These are phyloP conservation scores for Jaminaea rosea DNA, from an alignment of 1,284 basidiomycete genomes.

Conservation along the genomic window DNA sequence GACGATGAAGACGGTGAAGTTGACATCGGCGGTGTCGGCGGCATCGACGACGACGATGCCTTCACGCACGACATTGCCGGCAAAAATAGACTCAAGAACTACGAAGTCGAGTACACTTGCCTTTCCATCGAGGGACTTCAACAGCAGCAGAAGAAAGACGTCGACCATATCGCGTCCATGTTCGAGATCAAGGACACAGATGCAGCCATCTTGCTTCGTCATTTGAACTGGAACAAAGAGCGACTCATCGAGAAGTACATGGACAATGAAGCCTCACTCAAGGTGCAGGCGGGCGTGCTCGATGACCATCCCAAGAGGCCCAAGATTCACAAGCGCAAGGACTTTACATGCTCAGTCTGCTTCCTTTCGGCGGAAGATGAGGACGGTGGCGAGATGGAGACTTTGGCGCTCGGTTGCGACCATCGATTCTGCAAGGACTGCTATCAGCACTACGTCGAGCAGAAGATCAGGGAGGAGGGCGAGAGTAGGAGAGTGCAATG, in stretches of 20 bases:
- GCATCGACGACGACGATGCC: too few species aligned
- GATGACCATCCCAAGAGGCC: constrained; percentile 26
- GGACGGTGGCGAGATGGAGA: constrained; percentile 23
- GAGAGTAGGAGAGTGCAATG: constrained; percentile 74
- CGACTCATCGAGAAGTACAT: constrained; percentile 56
- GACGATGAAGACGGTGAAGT: constrained; percentile 15
- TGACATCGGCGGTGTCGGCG: constrained; percentile 21
- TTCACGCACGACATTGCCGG: constrained; percentile 15
- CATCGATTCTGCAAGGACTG: constrained; percentile 54
- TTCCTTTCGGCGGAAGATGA: constrained; percentile 33
- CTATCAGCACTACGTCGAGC: constrained; percentile 73
- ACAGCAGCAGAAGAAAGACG: constrained; percentile 33
- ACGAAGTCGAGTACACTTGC: constrained; percentile 38
- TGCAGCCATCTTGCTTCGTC: constrained; percentile 71
- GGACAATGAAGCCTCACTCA: constrained; percentile 38
- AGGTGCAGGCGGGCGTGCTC: constrained; percentile 36
- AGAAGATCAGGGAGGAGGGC: constrained; percentile 82
- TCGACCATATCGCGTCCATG: constrained; percentile 42
- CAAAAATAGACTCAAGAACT: constrained; percentile 28
- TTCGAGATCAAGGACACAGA: constrained; percentile 40
- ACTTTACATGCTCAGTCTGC: constrained; percentile 44
- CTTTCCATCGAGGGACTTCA: constrained; percentile 25
- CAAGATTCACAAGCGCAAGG: constrained; percentile 16
- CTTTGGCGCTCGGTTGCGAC: constrained; percentile 38
- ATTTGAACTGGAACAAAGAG: constrained; percentile 92